A percentile compares a stretch with the other conserved stretches of the same genome.
Evolutionary conservation across 1,284 basidiomycete genomes (phyloP).

Genomic region (Microbotryomycetes sp.): DNA sequence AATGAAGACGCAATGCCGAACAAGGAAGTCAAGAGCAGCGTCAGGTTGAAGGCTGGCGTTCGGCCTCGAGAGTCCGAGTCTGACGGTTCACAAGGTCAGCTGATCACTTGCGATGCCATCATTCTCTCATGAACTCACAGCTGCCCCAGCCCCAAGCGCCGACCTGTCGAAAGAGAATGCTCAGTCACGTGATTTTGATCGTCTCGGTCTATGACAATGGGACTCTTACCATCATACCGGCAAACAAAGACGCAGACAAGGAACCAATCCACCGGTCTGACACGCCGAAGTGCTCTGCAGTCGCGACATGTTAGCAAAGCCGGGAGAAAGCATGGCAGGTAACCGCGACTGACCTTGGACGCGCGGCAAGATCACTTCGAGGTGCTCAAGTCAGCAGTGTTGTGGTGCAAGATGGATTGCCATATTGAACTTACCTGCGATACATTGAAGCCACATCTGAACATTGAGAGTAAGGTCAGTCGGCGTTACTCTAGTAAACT

Average conservation of each 20-base stretch:
- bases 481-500: too few relatives aligned
- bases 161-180: background rate
- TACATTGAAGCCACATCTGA: slow-evolving; percentile 80
- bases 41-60: slow-evolving; percentile 82
- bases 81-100: slow-evolving; percentile 9
- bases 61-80: slow-evolving; percentile 56
- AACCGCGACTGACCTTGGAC: slow-evolving; percentile 58
- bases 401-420: background rate
- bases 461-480: slow-evolving; percentile 41
- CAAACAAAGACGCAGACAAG: slow-evolving; percentile 73
- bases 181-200: too few relatives aligned
- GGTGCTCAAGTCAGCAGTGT: slow-evolving; percentile 51
- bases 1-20: slow-evolving; percentile 81
- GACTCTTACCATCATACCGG: slow-evolving; percentile 94
- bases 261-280: slow-evolving; percentile 66
- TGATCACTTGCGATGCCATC: too few relatives aligned
- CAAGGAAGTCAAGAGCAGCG: slow-evolving; percentile 78
- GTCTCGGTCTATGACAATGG: slow-evolving; percentile 44
- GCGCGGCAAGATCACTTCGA: slow-evolving; percentile 86
- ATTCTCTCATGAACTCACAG: slow-evolving; percentile 56
- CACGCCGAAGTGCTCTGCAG: slow-evolving; percentile 56
- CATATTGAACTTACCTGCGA: slow-evolving; percentile 12
- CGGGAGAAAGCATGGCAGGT: background rate
- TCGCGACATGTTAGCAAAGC: slow-evolving; percentile 10
- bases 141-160: slow-evolving; percentile 67